phyloP scores from a whole-genome alignment of 768 basidiomycete genomes.

The Suillus paluster region DNA sequence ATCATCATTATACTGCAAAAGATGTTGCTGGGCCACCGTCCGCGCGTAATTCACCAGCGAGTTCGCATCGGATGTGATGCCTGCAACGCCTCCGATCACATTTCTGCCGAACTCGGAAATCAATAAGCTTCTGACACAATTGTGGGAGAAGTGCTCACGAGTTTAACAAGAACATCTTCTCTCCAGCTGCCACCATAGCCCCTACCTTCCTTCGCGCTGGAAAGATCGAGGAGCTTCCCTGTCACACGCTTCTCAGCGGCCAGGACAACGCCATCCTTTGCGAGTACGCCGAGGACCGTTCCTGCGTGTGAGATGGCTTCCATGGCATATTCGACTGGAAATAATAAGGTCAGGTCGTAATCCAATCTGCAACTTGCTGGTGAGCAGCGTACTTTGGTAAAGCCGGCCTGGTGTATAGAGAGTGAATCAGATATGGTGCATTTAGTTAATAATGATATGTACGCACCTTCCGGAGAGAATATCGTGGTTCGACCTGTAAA shows the following conservation, averaged over 20 bases:
- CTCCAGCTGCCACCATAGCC: slow-evolving; percentile 95
- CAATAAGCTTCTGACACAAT: not conserved
- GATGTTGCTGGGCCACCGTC: slow-evolving; percentile 85
- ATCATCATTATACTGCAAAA: slow-evolving; percentile 93
- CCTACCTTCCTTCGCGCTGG: slow-evolving; percentile 74
- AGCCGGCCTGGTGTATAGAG: slow-evolving; percentile 70
- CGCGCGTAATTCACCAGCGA: slow-evolving; percentile 95
- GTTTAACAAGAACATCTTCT: slow-evolving; percentile 98
- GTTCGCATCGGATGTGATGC: slow-evolving; percentile 96
- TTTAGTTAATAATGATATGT: slow-evolving; percentile 6
- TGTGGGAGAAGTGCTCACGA: slow-evolving; percentile 53
- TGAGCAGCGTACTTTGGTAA: slow-evolving; percentile 80
- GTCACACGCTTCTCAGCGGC: slow-evolving; percentile 99
- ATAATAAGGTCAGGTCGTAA: slow-evolving; percentile 11
- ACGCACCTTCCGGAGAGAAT: slow-evolving; percentile 95
- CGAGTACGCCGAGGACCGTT: slow-evolving; percentile 90
- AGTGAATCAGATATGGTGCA: slow-evolving; percentile 17
- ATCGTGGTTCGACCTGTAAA: slow-evolving; percentile 90
- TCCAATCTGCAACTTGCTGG: not conserved
- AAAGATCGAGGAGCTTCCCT: slow-evolving; percentile 93
- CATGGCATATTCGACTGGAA: slow-evolving; percentile 97
- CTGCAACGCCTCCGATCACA: slow-evolving; percentile 93
- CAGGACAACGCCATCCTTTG: slow-evolving; percentile 88
- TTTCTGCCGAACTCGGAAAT: slow-evolving; percentile 58
- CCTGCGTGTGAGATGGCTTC: slow-evolving; percentile 98